Percentiles rank a stretch among this genome's conserved stretches.
Conservation (phyloP, 768 basidiomycete genomes). For the Phylloporus arenicola region DNA sequence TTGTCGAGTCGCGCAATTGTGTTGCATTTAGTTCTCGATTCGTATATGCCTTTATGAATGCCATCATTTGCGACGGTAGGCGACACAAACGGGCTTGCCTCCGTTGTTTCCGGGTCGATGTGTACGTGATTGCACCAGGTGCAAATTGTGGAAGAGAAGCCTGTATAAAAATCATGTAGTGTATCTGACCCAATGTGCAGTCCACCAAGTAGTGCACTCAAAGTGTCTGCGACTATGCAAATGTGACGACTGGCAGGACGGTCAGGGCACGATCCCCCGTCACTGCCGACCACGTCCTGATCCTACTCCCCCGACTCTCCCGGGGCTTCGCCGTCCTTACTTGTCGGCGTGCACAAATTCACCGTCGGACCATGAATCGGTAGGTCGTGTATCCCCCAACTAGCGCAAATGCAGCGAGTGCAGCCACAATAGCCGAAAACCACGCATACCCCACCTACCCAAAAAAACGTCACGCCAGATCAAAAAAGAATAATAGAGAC, state of each 20-base stretch:
- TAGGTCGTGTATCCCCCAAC: conserved; percentile 79
- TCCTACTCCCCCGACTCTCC: not conserved
- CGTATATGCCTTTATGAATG: not conserved
- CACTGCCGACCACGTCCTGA: too few relatives aligned
- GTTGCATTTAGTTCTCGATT: not conserved
- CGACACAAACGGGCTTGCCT: not conserved
- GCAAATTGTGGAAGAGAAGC: too few relatives aligned
- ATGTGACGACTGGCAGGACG: not conserved
- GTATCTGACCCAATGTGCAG: not conserved
- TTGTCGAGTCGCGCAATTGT: not conserved
- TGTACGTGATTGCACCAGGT: not conserved
- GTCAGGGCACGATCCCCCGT: not conserved
- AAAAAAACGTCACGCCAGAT: not conserved
- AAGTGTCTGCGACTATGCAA: not conserved
- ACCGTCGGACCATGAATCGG: conserved; percentile 59
- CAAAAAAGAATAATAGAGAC: not conserved
- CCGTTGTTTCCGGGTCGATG: not conserved
- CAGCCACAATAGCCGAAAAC: conserved; percentile 84
- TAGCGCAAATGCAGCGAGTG: conserved; percentile 73
- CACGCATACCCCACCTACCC: conserved; percentile 53
- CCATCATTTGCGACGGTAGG: not conserved
- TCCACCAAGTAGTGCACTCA: not conserved
- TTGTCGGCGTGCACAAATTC: not conserved
- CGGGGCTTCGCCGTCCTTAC: too few relatives aligned
- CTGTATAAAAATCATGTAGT: not conserved